Percentiles rank a stretch among this genome's conserved stretches.
Evolutionary conservation across 108 stramenopile species (phyloP).

Genomic region (Skeletonema menzelii): DNA sequence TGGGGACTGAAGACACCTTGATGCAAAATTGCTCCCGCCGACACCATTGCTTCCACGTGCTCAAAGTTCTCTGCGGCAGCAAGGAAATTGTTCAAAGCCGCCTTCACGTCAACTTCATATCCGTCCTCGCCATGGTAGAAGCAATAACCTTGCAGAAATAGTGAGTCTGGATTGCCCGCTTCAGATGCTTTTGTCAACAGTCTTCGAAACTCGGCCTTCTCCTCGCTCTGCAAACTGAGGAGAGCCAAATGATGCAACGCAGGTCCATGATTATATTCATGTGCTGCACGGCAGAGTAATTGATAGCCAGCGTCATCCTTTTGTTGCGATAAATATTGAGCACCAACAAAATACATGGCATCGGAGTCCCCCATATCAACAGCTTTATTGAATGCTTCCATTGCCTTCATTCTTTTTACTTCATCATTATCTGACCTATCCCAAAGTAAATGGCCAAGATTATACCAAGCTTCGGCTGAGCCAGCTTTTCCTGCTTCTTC

Average conservation of each 20-base stretch:
- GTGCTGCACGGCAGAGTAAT: constrained; percentile 56
- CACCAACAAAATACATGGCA: constrained; percentile 83
- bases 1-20: constrained; percentile 37
- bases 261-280: constrained; percentile 56
- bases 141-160: constrained; percentile 70
- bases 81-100: constrained; percentile 66
- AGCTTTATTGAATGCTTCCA: constrained; percentile 69
- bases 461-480: constrained; percentile 75
- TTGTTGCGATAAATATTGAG: constrained; percentile 47
- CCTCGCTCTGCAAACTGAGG: constrained; percentile 50
- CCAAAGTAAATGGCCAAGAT: constrained; percentile 78
- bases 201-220: constrained; percentile 46
- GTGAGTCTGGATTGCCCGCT: constrained; percentile 61
- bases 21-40: constrained; percentile 75
- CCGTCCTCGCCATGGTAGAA: constrained; percentile 70
- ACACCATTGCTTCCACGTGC: constrained; percentile 78
- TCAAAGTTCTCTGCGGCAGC: constrained; percentile 60
- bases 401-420: constrained; percentile 34
- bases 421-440: constrained; percentile 48
- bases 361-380: constrained; percentile 78
- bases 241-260: constrained; percentile 81
- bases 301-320: constrained; percentile 31
- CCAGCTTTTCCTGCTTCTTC: constrained; percentile 56
- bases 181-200: constrained; percentile 52
- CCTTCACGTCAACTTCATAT: constrained; percentile 43